phyloP scores from a whole-genome alignment of 139 green algal genomes.

The Coelastrella sp. region DNA sequence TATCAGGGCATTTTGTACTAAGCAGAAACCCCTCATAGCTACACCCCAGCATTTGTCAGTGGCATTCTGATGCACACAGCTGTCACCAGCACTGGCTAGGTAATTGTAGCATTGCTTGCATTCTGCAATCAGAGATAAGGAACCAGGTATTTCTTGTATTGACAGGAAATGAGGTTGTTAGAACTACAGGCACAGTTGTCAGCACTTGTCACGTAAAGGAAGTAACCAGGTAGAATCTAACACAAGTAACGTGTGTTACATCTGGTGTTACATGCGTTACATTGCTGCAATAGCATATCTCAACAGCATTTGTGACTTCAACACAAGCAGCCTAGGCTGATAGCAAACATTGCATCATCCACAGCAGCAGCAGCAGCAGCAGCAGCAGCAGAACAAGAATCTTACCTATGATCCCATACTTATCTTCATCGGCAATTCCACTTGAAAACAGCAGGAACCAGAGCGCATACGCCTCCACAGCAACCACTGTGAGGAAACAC shows the following conservation, averaged over 20 bases:
- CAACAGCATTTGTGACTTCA: no score
- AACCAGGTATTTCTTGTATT: neutral
- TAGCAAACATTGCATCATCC: neutral
- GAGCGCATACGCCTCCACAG: slow-evolving; percentile 27
- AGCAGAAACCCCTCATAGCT: neutral
- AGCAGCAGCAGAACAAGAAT: neutral
- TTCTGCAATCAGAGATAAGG: neutral
- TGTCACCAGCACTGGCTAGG: neutral
- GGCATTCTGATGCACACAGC: neutral
- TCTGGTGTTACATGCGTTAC: no score
- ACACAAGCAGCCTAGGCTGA: neutral
- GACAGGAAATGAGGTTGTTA: neutral
- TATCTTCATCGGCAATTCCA: neutral
- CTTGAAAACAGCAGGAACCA: slow-evolving; percentile 20
- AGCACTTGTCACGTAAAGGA: neutral
- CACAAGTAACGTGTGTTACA: no score
- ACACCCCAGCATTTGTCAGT: neutral
- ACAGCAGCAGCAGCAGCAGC: neutral
- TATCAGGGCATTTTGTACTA: neutral
- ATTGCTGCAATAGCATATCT: no score
- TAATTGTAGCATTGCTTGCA: slow-evolving; percentile 26
- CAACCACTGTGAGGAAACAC: slow-evolving; percentile 17
- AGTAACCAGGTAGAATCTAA: no score
- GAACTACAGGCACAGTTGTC: neutral
- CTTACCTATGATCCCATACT: slow-evolving; percentile 24